A percentile compares a stretch with the other conserved stretches of the same genome.
Evolutionary conservation across 306 rosid species (phyloP).

Genomic region (Cajanus cajan): DNA sequence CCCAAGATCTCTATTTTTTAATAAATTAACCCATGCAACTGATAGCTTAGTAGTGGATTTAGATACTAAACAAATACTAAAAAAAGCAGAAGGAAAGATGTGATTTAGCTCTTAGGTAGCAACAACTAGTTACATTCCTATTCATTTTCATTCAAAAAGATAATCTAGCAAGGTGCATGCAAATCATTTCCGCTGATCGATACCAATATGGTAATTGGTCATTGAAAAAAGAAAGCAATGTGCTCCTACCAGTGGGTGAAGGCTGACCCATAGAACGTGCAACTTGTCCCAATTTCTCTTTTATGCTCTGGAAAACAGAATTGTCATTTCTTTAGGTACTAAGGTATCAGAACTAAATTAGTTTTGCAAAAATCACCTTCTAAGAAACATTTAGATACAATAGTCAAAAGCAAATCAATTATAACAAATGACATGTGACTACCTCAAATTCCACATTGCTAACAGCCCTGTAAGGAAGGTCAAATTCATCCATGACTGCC

Average conservation of each 20-base stretch:
- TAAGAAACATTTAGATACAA: conserved; percentile 10
- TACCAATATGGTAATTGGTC: conserved; percentile 13
- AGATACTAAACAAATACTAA: background rate
- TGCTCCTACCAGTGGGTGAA: conserved; percentile 54
- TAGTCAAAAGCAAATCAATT: background rate
- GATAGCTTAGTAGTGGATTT: conserved; percentile 8
- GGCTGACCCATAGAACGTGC: conserved; percentile 63
- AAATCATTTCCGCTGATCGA: conserved; percentile 24
- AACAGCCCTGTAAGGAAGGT: conserved; percentile 66
- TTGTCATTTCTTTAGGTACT: background rate
- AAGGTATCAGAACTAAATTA: background rate
- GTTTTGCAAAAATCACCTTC: conserved; percentile 4
- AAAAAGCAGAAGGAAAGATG: background rate
- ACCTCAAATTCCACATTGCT: conserved; percentile 74
- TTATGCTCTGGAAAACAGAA: conserved; percentile 52
- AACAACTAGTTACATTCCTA: conserved; percentile 16
- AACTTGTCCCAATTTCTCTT: conserved; percentile 72
- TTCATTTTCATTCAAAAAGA: background rate
- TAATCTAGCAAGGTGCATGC: conserved; percentile 1
- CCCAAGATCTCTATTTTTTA: background rate
- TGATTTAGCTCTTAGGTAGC: background rate
- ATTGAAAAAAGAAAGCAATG: background rate
- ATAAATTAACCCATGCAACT: conserved; percentile 10
- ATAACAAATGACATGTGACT: conserved; percentile 32
- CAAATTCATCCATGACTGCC: conserved; percentile 65